Base-by-base conservation (phyloP, 257 asterid species). In the Paulownia fortunei region DNA sequence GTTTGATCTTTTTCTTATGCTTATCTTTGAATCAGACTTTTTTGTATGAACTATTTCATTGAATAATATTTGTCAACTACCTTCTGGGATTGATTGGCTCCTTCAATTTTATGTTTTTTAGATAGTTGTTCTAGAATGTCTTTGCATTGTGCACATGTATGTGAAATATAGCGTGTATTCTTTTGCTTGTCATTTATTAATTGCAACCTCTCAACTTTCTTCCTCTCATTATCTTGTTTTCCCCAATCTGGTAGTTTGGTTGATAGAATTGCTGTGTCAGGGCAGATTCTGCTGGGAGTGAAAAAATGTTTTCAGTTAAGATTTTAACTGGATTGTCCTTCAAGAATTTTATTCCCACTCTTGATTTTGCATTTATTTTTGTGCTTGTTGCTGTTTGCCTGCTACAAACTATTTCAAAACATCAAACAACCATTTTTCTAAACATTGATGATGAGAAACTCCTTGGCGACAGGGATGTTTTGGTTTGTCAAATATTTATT, bases 1-100 rank as follows among this genome's bases (percentile, higher is more conserved):
- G 36, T 9, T 36, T 66, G 27, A 7, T 79, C 2, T 55, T 23
- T 30, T 72, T 73, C 44, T 80, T 49, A 18, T 72, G 65, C 54
- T 60, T 21, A 49, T 37, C 11, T 51, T 60, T 47, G 23, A 19
- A 21, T 11, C 15, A 12, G 23, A 23, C 10, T 32, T n/a, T 63
- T 58, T 41, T 58, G 7, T 55, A 56, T 55, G 47, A 13, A 41
- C 41, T 59, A 6, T 16, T 55, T 21, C 9, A 46, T 39, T 72
- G 41, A 79, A 49, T 49, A 37, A 23, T 63, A 10, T 55, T 27
- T 66, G 19, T 79, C 42, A 27, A 39, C 54, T 65, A 46, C 24
- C 42, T 18, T 32, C 34, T 62, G 47, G n/a, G 65, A 6, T 44
- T 15, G 51, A 61, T 51, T 39, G 69, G 39, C 27, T 69, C 37